Conservation (phyloP, 345 rosid genomes). For the Melastoma malabathricum region DNA sequence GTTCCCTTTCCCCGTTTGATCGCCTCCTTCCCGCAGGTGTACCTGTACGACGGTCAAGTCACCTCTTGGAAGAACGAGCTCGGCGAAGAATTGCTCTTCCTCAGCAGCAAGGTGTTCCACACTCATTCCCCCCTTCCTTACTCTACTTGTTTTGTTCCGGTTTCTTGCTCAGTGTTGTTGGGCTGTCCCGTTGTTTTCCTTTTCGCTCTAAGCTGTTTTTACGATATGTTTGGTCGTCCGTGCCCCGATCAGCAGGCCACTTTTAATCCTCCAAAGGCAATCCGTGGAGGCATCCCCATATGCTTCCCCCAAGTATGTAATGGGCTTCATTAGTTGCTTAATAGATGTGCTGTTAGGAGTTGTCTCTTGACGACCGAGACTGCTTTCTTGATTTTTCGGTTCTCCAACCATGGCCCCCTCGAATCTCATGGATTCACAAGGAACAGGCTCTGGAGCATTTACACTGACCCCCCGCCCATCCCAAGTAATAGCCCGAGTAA, state of each 20-base stretch:
- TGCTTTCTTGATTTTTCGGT: conserved; percentile 26
- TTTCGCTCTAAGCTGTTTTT: too few species aligned
- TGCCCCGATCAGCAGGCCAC: conserved; percentile 26
- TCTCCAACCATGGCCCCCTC: conserved; percentile 51
- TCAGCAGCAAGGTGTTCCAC: conserved; percentile 57
- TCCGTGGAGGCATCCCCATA: conserved; percentile 88
- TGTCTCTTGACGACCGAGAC: conserved; percentile 4
- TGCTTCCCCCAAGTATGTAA: conserved; percentile 82
- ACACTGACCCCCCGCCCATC: conserved; percentile 57
- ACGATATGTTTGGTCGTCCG: too few species aligned
- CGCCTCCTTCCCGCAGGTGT: conserved; percentile 30
- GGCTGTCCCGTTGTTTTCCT: too few species aligned
- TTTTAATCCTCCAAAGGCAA: conserved; percentile 54
- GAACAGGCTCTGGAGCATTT: conserved; percentile 58
- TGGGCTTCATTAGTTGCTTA: conserved; percentile 1
- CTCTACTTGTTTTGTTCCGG: too few species aligned
- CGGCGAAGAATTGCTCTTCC: conserved; percentile 68
- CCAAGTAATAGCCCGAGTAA: conserved; percentile 19
- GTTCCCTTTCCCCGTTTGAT: too few species aligned
- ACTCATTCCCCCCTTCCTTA: background rate
- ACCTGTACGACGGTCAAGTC: conserved; percentile 70
- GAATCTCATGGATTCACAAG: conserved; percentile 83
- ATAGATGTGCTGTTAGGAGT: background rate
- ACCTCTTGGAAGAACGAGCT: conserved; percentile 78
- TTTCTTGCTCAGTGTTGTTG: too few species aligned